A percentile compares a stretch with the other conserved stretches of the same genome.
Conservation (phyloP, 495 filamentous ascomycete genomes). For the Neurospora discreta region DNA sequence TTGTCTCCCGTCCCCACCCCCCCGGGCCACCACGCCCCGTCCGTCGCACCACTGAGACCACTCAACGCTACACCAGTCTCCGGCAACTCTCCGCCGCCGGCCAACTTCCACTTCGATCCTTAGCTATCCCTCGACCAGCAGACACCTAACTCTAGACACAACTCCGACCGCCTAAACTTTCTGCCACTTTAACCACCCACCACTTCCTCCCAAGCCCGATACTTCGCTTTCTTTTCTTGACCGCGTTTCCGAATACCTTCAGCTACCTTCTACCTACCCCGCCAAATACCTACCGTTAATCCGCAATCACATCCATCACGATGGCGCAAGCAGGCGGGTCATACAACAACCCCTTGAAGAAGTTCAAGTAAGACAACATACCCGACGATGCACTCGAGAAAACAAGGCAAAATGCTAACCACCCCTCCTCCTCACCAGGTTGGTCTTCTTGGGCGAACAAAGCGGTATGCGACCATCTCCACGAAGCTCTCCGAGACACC, state of each 20-base stretch:
- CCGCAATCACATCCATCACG: slow-evolving; percentile 9
- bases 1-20: too few relatives aligned
- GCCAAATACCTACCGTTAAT: neutral
- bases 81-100: neutral
- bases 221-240: neutral
- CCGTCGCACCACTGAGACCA: neutral
- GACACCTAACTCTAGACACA: neutral
- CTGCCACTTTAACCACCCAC: neutral
- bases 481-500: neutral
- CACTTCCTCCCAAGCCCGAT: neutral
- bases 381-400: neutral
- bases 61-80: neutral
- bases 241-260: neutral
- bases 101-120: neutral
- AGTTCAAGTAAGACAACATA: slow-evolving; percentile 69
- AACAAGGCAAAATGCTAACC: slow-evolving; percentile 7
- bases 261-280: neutral
- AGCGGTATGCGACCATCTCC: slow-evolving; percentile 60
- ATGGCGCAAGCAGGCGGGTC: slow-evolving; percentile 54
- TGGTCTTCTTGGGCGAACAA: slow-evolving; percentile 96
- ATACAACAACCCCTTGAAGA: slow-evolving; percentile 99
- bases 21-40: neutral
- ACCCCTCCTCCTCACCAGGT: slow-evolving; percentile 33
- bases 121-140: neutral
- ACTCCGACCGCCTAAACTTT: neutral